Evolutionary conservation across 2,329 filamentous ascomycete genomes (phyloP).

Genomic region (Pyrenophora tritici-repentis): DNA sequence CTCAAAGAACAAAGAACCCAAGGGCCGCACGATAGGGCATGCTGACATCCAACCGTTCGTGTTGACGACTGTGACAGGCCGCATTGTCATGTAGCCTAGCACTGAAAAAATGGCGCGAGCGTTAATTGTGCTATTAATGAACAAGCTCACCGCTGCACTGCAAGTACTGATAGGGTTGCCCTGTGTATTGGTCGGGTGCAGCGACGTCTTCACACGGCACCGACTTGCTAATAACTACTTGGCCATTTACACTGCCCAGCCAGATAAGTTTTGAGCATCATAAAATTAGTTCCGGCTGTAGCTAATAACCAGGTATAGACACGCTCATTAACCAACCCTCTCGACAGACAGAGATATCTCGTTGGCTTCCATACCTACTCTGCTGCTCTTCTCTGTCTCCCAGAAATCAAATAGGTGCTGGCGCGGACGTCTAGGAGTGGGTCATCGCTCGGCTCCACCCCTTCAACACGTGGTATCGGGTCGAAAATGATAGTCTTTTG

Average conservation of each 20-base stretch:
- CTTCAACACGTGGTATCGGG: constrained; percentile 60
- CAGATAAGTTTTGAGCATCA: no score
- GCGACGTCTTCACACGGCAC: not conserved
- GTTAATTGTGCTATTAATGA: not conserved
- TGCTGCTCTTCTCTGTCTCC: constrained; percentile 57
- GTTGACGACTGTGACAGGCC: no score
- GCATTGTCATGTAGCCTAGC: no score
- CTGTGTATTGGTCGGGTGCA: not conserved
- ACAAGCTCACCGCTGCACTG: not conserved
- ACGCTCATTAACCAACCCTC: no score
- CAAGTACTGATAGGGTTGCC: not conserved
- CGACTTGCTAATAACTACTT: not conserved
- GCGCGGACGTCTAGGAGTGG: constrained; percentile 62
- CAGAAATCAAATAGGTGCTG: constrained; percentile 61
- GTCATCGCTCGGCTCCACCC: constrained; percentile 59
- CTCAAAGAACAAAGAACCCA: no score
- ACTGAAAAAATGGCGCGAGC: not conserved
- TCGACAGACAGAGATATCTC: not conserved
- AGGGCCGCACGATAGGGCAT: no score
- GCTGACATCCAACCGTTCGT: no score
- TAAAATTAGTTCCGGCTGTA: no score
- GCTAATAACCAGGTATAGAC: no score
- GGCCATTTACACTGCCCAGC: not conserved
- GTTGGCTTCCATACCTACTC: constrained; percentile 1
- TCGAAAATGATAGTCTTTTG: constrained; percentile 63